Percentiles rank a stretch among this genome's conserved stretches.
phyloP scores from a whole-genome alignment of 768 basidiomycete genomes.

The Termitomyces sp. region DNA sequence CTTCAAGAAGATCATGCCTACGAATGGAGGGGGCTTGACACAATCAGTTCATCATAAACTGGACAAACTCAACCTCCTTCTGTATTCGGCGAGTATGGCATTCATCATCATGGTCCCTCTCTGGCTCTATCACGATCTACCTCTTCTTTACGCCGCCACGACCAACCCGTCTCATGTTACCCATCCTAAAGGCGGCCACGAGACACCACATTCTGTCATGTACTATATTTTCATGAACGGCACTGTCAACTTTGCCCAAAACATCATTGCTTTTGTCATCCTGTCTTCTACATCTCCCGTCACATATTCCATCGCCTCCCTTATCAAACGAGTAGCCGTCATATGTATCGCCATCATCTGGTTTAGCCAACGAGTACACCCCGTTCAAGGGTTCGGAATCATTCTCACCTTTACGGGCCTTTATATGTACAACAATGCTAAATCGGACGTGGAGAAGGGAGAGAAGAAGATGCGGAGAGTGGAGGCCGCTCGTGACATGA shows the following conservation, averaged over 20 bases:
- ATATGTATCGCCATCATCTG: constrained; percentile 97
- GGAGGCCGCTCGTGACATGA: constrained; percentile 66
- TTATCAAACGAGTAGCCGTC: constrained; percentile 96
- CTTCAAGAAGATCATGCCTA: constrained; percentile 98
- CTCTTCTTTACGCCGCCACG: constrained; percentile 52
- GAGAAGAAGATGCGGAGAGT: constrained; percentile 85
- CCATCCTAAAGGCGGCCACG: constrained; percentile 46
- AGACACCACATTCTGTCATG: constrained; percentile 58
- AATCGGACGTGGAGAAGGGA: constrained; percentile 87
- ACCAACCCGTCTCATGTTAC: constrained; percentile 39
- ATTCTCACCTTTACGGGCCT: constrained; percentile 84
- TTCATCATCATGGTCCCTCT: constrained; percentile 96
- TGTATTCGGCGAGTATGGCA: constrained; percentile 93
- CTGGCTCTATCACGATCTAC: constrained; percentile 89
- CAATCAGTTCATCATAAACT: constrained; percentile 71
- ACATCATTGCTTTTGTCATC: constrained; percentile 96
- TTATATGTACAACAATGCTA: constrained; percentile 96
- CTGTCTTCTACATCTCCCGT: constrained; percentile 96
- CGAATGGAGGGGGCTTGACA: constrained; percentile 40
- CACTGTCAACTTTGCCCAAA: constrained; percentile 94
- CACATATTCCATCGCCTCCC: constrained; percentile 97
- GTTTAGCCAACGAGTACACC: constrained; percentile 88
- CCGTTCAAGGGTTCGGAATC: constrained; percentile 88
- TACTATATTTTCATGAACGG: constrained; percentile 94
- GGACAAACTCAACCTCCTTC: constrained; percentile 94